A percentile compares a stretch with the other conserved stretches of the same genome.
These are phyloP conservation scores for Dichotomopilus funicola DNA, from an alignment of 2,329 filamentous ascomycete genomes.

Conservation along the genomic window DNA sequence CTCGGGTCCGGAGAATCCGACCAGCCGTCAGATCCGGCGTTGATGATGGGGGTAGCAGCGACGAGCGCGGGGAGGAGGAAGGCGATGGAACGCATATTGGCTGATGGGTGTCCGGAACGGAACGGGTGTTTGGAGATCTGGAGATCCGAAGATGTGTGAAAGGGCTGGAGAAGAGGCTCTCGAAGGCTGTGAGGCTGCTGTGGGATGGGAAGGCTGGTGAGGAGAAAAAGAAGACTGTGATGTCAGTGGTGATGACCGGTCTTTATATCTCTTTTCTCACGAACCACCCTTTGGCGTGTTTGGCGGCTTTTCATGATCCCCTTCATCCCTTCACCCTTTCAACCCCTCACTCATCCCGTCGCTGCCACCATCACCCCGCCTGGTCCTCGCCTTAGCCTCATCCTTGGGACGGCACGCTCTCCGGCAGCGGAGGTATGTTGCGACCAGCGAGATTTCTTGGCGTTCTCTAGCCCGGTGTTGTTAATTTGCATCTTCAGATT, in stretches of 20 bases:
- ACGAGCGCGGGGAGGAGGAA: slow-evolving; percentile 33
- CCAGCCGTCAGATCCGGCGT: slow-evolving; percentile 24
- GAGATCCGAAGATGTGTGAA: slow-evolving; percentile 9
- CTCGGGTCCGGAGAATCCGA: slow-evolving; percentile 34
- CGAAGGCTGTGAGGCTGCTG: slow-evolving; percentile 14
- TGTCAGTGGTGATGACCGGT: slow-evolving; percentile 15
- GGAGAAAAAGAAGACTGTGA: slow-evolving; percentile 13
- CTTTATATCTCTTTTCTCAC: slow-evolving; percentile 24
- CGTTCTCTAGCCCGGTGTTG: slow-evolving; percentile 18
- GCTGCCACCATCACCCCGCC: not conserved
- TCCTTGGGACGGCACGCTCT: slow-evolving; percentile 12
- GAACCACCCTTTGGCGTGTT: slow-evolving; percentile 1
- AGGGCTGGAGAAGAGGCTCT: slow-evolving; percentile 11
- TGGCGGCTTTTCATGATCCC: slow-evolving; percentile 10
- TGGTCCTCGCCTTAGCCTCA: too few relatives aligned
- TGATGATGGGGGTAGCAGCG: slow-evolving; percentile 30
- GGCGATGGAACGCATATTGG: slow-evolving; percentile 34
- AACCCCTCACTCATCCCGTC: not conserved
- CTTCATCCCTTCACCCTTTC: not conserved
- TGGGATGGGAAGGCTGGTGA: slow-evolving; percentile 14
- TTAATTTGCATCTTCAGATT: slow-evolving; percentile 25
- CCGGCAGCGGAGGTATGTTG: slow-evolving; percentile 21
- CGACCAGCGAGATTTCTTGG: slow-evolving; percentile 17
- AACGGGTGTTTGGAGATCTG: not conserved
- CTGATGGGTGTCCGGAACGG: slow-evolving; percentile 6